Base-by-base conservation (phyloP, 768 basidiomycete species). In the Myochromella boudieri region DNA sequence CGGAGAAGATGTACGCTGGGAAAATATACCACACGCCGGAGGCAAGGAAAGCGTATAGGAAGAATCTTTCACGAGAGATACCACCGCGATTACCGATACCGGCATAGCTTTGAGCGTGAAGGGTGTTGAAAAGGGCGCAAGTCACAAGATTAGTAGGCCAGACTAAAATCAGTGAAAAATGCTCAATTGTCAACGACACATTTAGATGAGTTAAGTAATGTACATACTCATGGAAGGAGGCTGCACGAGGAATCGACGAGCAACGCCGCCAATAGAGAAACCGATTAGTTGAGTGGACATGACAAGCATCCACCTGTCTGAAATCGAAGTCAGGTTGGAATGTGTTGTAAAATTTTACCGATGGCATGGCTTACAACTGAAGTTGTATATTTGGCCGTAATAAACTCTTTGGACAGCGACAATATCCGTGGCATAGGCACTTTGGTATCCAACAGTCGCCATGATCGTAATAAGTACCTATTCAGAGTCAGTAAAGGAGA, bases 281-380 rank as follows among this genome's bases (percentile, higher is more conserved):
- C 91, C 88, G 44, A 91, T 88, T 44, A 89, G 68, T 57, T 86
- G 84, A 1, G 83, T 82, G 24, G 80, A 84, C 68, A 90, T 80
- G 20, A 91, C 84, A 17, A 90, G 66, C 64, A 90, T 78, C 83
- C 87, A 86, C 67, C 88, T 85, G 63, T 90, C 87, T 77, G 52
- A 20, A 31, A 54, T 46, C 54, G 25, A 37, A 45, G 26, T 25
- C 22, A 49, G 42, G 11, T 41, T 33, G 28, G 10, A 25, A n/a
- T 28, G 18, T 9, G 14, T 12, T 36, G 17, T 37, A 11, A 14
- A 26, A 26, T n/a, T 27, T 10, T 22, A n/a, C 37, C 36, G 21
- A 12, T 6, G 18, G 20, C 20, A 10, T 34, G 7, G 65, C 80
- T 48, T 47, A 84, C 84, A 78, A 21, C 68, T 60, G 47, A 77